These are phyloP conservation scores for Xylaria scruposa DNA, from an alignment of 495 filamentous ascomycete species.

Conservation along the genomic window DNA sequence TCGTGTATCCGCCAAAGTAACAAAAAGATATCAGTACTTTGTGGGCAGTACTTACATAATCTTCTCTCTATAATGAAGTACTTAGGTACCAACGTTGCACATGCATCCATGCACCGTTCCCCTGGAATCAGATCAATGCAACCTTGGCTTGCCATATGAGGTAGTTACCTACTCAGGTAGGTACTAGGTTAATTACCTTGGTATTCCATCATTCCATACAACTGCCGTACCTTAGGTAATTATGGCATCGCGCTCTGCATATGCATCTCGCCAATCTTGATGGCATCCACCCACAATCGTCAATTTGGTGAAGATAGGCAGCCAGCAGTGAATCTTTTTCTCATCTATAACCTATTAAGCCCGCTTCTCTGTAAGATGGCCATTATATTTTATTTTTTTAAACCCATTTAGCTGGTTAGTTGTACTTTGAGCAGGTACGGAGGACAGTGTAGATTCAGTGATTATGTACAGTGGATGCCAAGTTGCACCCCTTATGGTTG, in stretches of 20 bases:
- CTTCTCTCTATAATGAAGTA: not conserved
- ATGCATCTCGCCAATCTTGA: conserved; percentile 19
- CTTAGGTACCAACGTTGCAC: not conserved
- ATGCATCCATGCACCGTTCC: not conserved
- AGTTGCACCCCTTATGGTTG: not conserved
- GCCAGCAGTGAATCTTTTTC: not conserved
- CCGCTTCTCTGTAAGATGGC: not conserved
- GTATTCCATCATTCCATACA: no score
- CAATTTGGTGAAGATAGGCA: not conserved
- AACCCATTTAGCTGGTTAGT: not conserved
- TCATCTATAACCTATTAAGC: not conserved
- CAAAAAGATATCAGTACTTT: no score
- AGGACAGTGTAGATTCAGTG: not conserved
- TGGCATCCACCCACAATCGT: not conserved
- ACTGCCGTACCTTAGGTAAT: no score
- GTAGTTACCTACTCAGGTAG: not conserved
- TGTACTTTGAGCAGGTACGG: not conserved
- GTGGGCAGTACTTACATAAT: not conserved
- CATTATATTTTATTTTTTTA: not conserved
- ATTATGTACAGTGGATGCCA: not conserved
- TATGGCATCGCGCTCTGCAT: not conserved
- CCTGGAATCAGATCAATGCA: not conserved
- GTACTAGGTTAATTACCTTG: not conserved
- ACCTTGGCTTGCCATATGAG: not conserved
- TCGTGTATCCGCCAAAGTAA: no score